phyloP scores from a whole-genome alignment of 345 rosid species.

The Salix arbutifolia region DNA sequence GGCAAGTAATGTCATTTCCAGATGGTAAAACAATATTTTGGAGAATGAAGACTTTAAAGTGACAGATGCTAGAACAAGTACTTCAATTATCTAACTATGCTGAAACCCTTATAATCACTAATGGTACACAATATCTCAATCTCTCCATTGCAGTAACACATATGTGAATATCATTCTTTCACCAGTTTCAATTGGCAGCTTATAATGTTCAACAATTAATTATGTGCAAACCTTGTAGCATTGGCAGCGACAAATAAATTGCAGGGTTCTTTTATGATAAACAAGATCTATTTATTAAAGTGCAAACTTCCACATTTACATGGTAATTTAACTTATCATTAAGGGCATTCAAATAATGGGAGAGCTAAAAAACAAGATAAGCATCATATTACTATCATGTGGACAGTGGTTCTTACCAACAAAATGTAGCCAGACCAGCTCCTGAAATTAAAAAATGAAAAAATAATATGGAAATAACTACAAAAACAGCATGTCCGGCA shows the following conservation, averaged over 20 bases:
- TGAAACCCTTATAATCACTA: not conserved
- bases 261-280: not conserved
- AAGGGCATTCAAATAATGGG: not conserved
- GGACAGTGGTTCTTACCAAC: conserved; percentile 60
- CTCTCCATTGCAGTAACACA: not conserved
- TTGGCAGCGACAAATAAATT: not conserved
- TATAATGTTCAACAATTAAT: not conserved
- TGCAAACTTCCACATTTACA: not conserved
- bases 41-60: not conserved
- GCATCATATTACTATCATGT: not conserved
- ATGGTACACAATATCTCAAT: not conserved
- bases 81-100: not conserved
- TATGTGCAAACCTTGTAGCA: not conserved
- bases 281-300: not conserved
- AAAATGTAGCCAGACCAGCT: conserved; percentile 68
- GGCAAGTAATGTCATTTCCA: not conserved
- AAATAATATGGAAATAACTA: conserved; percentile 70
- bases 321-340: not conserved
- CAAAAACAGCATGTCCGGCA: conserved; percentile 68
- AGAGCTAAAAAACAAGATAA: not conserved
- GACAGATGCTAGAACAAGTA: not conserved
- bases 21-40: not conserved
- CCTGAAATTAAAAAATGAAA: conserved; percentile 79
- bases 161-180: not conserved
- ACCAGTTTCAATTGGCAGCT: not conserved